Evolutionary conservation across 1,284 basidiomycete species (phyloP).

Genomic region (Caloboletus firmus): DNA sequence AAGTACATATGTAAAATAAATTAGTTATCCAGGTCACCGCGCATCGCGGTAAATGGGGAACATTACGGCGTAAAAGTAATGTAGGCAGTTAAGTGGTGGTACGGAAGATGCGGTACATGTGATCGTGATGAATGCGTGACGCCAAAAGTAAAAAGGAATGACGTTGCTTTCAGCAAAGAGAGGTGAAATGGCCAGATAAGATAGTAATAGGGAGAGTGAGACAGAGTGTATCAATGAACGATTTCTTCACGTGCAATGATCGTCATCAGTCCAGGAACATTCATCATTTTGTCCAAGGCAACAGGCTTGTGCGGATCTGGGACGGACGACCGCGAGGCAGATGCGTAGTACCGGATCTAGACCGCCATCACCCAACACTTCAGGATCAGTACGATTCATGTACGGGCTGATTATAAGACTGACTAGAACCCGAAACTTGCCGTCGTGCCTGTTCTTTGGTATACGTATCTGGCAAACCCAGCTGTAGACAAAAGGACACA

Average conservation of each 20-base stretch:
- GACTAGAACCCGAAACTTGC: conserved; percentile 61
- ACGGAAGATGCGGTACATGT: neutral
- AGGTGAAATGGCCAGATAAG: neutral
- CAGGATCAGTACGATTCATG: neutral
- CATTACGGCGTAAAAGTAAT: too few species aligned
- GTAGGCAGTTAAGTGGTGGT: neutral
- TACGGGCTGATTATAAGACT: conserved; percentile 27
- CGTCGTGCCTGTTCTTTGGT: conserved; percentile 49
- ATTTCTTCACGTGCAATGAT: conserved; percentile 47
- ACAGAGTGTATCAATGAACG: conserved; percentile 4
- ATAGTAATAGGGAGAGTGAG: neutral
- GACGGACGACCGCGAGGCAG: conserved; percentile 45
- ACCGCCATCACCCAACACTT: neutral
- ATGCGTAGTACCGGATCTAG: conserved; percentile 62
- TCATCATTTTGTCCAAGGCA: conserved; percentile 49
- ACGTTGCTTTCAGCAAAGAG: neutral
- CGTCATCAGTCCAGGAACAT: conserved; percentile 65
- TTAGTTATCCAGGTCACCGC: too few species aligned
- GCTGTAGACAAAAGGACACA: conserved; percentile 34
- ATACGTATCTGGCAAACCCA: conserved; percentile 63
- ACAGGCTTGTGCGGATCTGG: conserved; percentile 54
- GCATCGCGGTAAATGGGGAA: too few species aligned
- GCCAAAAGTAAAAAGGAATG: conserved; percentile 1
- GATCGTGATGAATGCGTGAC: neutral
- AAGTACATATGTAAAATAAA: too few species aligned